Evolutionary conservation across 257 asterid species (phyloP).

Genomic region (Thymus quinquecostatus): DNA sequence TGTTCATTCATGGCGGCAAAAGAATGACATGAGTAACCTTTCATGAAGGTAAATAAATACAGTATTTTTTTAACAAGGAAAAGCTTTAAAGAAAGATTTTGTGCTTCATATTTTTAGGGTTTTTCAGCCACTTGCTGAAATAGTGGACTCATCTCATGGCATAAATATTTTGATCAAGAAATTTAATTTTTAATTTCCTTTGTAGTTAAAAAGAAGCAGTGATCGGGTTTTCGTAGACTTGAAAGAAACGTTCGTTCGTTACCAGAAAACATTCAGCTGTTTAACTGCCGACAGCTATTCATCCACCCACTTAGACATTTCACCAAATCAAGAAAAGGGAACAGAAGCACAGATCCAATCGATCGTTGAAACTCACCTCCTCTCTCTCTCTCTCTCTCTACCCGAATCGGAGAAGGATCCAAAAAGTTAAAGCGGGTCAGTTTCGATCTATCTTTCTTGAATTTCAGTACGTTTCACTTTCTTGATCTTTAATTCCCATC

Average conservation of each 20-base stretch:
- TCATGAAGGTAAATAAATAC: neutral
- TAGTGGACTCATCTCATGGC: neutral
- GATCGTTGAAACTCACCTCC: neutral
- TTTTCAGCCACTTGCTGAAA: neutral
- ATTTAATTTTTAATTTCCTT: neutral
- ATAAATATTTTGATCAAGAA: too few relatives aligned
- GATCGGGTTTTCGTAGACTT: slow-evolving; percentile 26
- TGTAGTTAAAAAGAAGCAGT: neutral
- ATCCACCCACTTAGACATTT: slow-evolving; percentile 26
- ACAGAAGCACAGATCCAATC: slow-evolving; percentile 34
- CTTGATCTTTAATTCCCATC: slow-evolving; percentile 27
- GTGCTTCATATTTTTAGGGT: neutral
- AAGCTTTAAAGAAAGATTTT: too few relatives aligned
- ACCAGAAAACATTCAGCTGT: slow-evolving; percentile 36
- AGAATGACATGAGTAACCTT: neutral
- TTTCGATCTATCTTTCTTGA: slow-evolving; percentile 28
- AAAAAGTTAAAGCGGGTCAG: slow-evolving; percentile 28
- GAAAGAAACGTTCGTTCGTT: slow-evolving; percentile 18
- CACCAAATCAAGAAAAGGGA: slow-evolving; percentile 21
- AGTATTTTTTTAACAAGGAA: too few relatives aligned
- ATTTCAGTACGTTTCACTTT: slow-evolving; percentile 14
- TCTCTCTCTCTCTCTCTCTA: neutral
- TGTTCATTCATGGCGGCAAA: neutral
- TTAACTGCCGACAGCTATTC: slow-evolving; percentile 43
- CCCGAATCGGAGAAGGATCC: neutral